A percentile compares a stretch with the other conserved stretches of the same genome.
Evolutionary conservation across 1,139 yeast species (phyloP).

Genomic region (Yamadazyma atmosphaerica): DNA sequence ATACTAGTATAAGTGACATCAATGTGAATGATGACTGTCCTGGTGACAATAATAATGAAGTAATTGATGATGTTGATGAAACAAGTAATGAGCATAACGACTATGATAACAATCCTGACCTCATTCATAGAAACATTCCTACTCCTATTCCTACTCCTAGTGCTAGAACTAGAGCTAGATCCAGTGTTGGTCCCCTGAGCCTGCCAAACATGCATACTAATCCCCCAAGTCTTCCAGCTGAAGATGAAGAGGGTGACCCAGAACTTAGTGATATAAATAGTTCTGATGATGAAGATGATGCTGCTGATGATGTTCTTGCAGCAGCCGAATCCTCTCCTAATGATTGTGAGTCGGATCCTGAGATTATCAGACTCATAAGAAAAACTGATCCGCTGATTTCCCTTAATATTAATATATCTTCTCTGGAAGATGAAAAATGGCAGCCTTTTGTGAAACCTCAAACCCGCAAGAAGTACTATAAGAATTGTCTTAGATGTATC

Average conservation of each 20-base stretch:
- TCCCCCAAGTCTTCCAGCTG: slow-evolving; percentile 8
- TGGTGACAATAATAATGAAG: not conserved
- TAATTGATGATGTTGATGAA: slow-evolving; percentile 1
- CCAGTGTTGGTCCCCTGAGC: slow-evolving; percentile 5
- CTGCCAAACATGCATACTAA: slow-evolving; percentile 4
- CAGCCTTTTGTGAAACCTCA: slow-evolving; percentile 40
- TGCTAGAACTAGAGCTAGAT: slow-evolving; percentile 1
- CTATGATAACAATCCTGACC: not conserved
- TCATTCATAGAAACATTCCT: not conserved
- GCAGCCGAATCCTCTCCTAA: too few relatives aligned
- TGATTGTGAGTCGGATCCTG: slow-evolving; percentile 32
- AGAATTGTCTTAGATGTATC: slow-evolving; percentile 59
- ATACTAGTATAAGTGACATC: slow-evolving; percentile 1
- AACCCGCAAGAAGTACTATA: slow-evolving; percentile 45
- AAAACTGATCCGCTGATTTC: too few relatives aligned
- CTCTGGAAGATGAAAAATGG: slow-evolving; percentile 40
- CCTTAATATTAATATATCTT: not conserved
- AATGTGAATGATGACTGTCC: not conserved
- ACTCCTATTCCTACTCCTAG: slow-evolving; percentile 2
- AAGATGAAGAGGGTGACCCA: slow-evolving; percentile 28
- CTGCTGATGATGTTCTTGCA: slow-evolving; percentile 18
- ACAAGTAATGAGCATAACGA: not conserved
- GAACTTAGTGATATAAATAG: slow-evolving; percentile 35
- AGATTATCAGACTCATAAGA: slow-evolving; percentile 9
- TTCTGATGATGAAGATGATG: slow-evolving; percentile 40